phyloP scores from a whole-genome alignment of 306 rosid species.

The Astragalus glycyphyllos region DNA sequence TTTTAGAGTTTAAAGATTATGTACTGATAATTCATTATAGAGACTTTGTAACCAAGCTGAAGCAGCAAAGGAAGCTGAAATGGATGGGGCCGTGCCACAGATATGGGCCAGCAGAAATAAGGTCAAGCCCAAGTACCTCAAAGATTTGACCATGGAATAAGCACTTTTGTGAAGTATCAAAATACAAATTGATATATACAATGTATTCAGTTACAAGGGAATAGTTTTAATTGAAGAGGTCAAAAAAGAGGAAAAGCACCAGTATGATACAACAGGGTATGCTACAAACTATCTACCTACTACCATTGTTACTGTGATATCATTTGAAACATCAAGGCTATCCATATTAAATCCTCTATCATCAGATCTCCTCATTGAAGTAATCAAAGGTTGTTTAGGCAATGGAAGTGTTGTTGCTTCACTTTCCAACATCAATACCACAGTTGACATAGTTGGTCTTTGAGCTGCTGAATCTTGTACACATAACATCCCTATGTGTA shows the following conservation, averaged over 20 bases:
- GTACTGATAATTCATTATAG: too few relatives aligned
- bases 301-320: slow-evolving; percentile 67
- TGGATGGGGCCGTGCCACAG: too few relatives aligned
- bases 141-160: slow-evolving; percentile 7
- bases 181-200: slow-evolving; percentile 35
- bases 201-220: slow-evolving; percentile 2
- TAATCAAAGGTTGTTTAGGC: slow-evolving; percentile 69
- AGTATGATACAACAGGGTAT: not conserved
- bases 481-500: slow-evolving; percentile 81
- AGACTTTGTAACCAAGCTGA: too few relatives aligned
- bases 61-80: too few relatives aligned
- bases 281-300: slow-evolving; percentile 66
- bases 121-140: too few relatives aligned
- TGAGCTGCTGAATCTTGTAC: slow-evolving; percentile 82
- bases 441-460: slow-evolving; percentile 78
- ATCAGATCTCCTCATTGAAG: slow-evolving; percentile 58
- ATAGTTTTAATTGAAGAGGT: not conserved
- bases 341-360: slow-evolving; percentile 59
- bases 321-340: slow-evolving; percentile 62
- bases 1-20: too few relatives aligned
- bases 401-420: slow-evolving; percentile 64
- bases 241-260: slow-evolving; percentile 1
- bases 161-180: slow-evolving; percentile 13
- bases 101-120: too few relatives aligned
- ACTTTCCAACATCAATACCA: slow-evolving; percentile 85